Evolutionary conservation across 208 protist species (phyloP).

Genomic region (Eutreptiella sp.): DNA sequence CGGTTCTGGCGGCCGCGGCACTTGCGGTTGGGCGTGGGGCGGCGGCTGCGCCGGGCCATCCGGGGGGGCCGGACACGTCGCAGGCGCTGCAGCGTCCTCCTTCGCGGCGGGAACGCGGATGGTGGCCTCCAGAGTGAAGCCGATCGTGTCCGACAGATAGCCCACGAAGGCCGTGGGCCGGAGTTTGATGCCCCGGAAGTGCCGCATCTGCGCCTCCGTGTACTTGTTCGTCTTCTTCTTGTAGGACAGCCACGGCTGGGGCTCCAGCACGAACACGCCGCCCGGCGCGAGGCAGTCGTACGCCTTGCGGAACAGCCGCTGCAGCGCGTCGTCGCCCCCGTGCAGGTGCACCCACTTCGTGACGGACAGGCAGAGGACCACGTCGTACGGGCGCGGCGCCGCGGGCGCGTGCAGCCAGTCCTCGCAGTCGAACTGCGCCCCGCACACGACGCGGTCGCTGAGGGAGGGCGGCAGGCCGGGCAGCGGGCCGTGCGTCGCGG

Average conservation of each 20-base stretch:
- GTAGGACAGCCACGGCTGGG: conserved; percentile 44
- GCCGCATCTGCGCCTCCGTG: not conserved
- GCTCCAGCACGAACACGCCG: conserved; percentile 43
- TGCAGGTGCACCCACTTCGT: conserved; percentile 59
- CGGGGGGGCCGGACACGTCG: no score
- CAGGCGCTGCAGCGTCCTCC: no score
- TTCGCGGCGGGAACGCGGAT: no score
- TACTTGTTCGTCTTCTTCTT: conserved; percentile 28
- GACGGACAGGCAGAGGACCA: conserved; percentile 38
- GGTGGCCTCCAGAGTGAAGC: conserved; percentile 6
- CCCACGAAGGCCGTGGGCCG: conserved; percentile 23
- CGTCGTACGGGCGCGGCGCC: conserved; percentile 11
- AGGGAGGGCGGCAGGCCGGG: not conserved
- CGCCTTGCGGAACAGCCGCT: conserved; percentile 36
- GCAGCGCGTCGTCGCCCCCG: conserved; percentile 43
- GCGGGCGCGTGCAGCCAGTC: conserved; percentile 3
- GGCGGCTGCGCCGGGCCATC: no score
- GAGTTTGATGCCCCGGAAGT: conserved; percentile 13
- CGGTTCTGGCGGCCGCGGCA: no score
- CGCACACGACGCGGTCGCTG: not conserved
- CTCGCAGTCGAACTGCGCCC: conserved; percentile 1
- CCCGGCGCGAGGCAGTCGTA: conserved; percentile 30
- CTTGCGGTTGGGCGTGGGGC: no score
- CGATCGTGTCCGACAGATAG: conserved; percentile 25
- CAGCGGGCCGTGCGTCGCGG: not conserved